Evolutionary conservation across 73 alveolate genomes (phyloP), one percentile per base, ranked within the genome.

Genomic region (Breviolum minutum): DNA sequence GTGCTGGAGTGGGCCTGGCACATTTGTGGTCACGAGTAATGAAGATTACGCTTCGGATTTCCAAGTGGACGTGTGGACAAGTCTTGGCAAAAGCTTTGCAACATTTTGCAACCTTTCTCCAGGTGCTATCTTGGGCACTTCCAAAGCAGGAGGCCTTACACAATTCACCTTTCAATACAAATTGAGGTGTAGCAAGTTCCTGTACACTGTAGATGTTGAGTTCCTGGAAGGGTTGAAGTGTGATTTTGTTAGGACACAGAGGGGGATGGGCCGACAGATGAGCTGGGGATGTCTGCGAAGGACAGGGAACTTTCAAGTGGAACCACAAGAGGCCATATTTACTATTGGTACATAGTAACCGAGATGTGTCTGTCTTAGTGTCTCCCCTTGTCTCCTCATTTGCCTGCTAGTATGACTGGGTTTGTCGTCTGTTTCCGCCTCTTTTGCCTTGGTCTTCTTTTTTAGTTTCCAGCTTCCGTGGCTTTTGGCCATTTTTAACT

Each of bases 281-380:
- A 88, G 86, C 95, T 88, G 62, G 95, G 95, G 85, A 27, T 88
- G 95, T 88, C 95, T 8, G 95, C 66, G 85, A 88, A 88, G 95
- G 94, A 24, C 74, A 60, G 61, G 30, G 76, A 40, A 40, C 54
- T 40, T 40, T 40, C 54, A 40, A 40, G 54, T 40, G 54, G 54
- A 3, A 40, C 54, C 5, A 40, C 54, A 40, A 40, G 54, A 40
- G 54, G 54, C 54, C 54, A 40, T 40, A 40, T 40, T 40, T 40
- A 40, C 5, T 40, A 40, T 40, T 40, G 5, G 3, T 40, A 40
- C 54, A 40, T 0, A 40, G 54, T 3, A 40, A 40, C 54, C 54
- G 54, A 40, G 54, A 40, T 40, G 54, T 40, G 54, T 3, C 54
- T 3, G 54, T 3, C 54, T 40, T 40, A 3, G 54, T 40, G n/a